These are phyloP conservation scores for Heterobasidion occidentale DNA, from an alignment of 1,284 basidiomycete species.

Conservation along the genomic window DNA sequence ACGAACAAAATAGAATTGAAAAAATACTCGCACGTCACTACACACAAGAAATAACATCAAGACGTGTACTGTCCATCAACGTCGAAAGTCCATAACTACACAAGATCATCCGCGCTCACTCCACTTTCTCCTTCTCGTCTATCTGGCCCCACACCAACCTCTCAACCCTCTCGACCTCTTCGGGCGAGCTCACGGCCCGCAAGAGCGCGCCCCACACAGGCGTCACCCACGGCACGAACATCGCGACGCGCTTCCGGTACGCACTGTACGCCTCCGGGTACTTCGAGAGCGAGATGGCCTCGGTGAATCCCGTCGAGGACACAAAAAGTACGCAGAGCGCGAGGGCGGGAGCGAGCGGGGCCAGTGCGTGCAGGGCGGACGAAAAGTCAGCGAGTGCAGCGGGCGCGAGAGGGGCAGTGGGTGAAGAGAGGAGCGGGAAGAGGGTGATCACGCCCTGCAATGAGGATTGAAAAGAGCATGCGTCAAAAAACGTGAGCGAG, in stretches of 20 bases:
- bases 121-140: neutral
- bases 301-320: constrained; percentile 72
- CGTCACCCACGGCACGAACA: constrained; percentile 65
- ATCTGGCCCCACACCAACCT: constrained; percentile 33
- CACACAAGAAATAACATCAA: too few relatives aligned
- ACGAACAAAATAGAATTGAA: too few relatives aligned
- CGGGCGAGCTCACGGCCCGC: constrained; percentile 24
- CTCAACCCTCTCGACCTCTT: constrained; percentile 23
- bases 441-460: constrained; percentile 57
- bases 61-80: neutral
- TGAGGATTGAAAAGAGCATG: neutral
- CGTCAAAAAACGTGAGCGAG: too few relatives aligned
- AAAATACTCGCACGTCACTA: too few relatives aligned
- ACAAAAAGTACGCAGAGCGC: constrained; percentile 64
- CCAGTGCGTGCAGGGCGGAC: constrained; percentile 19
- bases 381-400: constrained; percentile 20
- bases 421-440: constrained; percentile 45
- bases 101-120: neutral
- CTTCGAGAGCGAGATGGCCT: constrained; percentile 71
- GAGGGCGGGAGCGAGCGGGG: constrained; percentile 43
- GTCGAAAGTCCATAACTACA: neutral
- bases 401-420: constrained; percentile 23
- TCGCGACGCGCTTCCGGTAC: constrained; percentile 76
- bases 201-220: constrained; percentile 31
- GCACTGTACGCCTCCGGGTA: constrained; percentile 68